A percentile compares a stretch with the other conserved stretches of the same genome.
Conservation (phyloP, 345 rosid genomes). For the Kandelia obovata region DNA sequence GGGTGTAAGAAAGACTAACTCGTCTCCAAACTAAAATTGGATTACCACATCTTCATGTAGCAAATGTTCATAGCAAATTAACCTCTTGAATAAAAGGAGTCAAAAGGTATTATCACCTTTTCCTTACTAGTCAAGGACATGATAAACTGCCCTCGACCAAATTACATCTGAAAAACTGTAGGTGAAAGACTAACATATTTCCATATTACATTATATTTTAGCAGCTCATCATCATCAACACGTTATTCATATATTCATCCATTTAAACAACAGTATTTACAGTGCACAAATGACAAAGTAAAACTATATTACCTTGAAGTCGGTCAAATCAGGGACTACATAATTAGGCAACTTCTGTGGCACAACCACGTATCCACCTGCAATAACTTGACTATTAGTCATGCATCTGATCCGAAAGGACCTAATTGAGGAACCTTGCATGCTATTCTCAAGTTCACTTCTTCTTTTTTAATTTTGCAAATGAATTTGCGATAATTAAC, state of each 20-base stretch:
- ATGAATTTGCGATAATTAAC: too few species aligned
- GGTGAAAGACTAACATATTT: neutral
- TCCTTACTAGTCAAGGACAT: neutral
- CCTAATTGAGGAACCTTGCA: neutral
- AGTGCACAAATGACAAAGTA: neutral
- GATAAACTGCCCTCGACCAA: neutral
- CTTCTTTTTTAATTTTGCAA: neutral
- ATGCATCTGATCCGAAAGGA: neutral
- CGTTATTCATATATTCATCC: neutral
- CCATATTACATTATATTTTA: neutral
- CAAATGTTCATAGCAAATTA: neutral
- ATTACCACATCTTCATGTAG: too few species aligned
- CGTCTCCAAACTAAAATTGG: too few species aligned
- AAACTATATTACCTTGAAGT: constrained; percentile 52
- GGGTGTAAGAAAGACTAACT: too few species aligned
- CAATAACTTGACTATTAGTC: constrained; percentile 9
- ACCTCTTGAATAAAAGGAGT: neutral
- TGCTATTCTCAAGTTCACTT: neutral
- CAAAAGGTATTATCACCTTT: neutral
- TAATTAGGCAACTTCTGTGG: constrained; percentile 79
- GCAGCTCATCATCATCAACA: neutral
- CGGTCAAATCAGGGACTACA: constrained; percentile 73
- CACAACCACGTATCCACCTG: constrained; percentile 77
- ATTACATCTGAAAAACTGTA: neutral
- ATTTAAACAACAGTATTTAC: neutral